Percentiles rank a stretch among this genome's conserved stretches.
These are phyloP conservation scores for Xylaria arbuscula DNA, from an alignment of 2,329 filamentous ascomycete species.

Conservation along the genomic window DNA sequence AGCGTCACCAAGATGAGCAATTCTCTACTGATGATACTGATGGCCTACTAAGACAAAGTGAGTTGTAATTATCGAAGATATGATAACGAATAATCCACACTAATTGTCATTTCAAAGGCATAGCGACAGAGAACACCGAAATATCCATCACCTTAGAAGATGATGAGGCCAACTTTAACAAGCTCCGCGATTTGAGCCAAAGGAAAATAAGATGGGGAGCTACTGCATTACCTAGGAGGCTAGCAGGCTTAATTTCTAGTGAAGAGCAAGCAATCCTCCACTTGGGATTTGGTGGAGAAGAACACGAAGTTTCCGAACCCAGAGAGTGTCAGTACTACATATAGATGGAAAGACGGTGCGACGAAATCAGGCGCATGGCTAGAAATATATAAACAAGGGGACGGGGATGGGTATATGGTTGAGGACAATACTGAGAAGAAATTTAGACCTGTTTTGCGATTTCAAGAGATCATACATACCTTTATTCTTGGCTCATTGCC, in stretches of 20 bases:
- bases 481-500: too few species aligned
- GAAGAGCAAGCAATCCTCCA: not conserved
- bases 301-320: not conserved
- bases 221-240: not conserved
- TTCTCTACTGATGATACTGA: not conserved
- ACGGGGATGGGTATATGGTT: too few species aligned
- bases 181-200: not conserved
- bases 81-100: not conserved
- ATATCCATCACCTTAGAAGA: not conserved
- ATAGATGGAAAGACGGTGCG: not conserved
- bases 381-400: too few species aligned
- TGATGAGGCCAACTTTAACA: not conserved
- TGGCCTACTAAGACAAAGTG: not conserved
- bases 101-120: not conserved
- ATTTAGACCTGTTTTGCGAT: too few species aligned
- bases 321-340: not conserved
- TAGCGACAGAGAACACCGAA: not conserved
- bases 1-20: not conserved
- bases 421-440: too few species aligned
- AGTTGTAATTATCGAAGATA: not conserved
- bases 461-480: too few species aligned
- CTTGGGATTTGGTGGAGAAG: conserved; percentile 18
- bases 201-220: conserved; percentile 14
- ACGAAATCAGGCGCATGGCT: too few species aligned
- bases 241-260: not conserved